Conservation (phyloP, 495 filamentous ascomycete species). For the Pseudomonodictys pantanalensis region DNA sequence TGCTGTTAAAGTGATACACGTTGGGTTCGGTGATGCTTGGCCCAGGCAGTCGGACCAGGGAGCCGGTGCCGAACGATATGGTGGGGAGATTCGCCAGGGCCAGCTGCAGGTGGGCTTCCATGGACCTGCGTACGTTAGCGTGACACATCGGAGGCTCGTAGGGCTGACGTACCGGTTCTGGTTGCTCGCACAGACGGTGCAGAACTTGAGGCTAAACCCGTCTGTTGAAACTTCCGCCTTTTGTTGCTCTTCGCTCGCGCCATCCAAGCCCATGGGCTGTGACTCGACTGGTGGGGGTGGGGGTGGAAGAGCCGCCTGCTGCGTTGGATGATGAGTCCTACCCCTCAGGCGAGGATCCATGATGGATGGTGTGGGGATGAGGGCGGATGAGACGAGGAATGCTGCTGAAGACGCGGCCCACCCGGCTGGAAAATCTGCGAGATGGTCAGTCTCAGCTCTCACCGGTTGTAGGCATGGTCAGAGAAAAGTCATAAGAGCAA, state of each 20-base stretch:
- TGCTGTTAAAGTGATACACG: constrained; percentile 94
- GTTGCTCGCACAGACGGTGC: constrained; percentile 97
- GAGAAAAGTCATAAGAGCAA: constrained; percentile 24
- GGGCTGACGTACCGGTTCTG: constrained; percentile 69
- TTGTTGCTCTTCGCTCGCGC: constrained; percentile 48
- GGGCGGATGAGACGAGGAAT: neutral
- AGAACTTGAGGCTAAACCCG: constrained; percentile 83
- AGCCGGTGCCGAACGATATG: constrained; percentile 96
- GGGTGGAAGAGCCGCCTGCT: constrained; percentile 45
- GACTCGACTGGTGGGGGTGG: constrained; percentile 51
- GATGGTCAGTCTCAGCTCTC: constrained; percentile 11
- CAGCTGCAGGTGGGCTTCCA: constrained; percentile 94
- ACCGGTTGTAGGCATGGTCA: neutral
- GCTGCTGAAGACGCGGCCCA: neutral
- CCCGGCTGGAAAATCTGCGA: constrained; percentile 16
- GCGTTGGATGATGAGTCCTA: constrained; percentile 21
- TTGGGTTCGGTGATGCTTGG: constrained; percentile 90
- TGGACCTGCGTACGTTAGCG: constrained; percentile 58
- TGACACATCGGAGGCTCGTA: neutral
- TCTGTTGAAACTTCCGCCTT: constrained; percentile 21
- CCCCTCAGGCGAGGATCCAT: constrained; percentile 59
- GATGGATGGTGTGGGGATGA: constrained; percentile 13
- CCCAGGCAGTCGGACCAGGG: constrained; percentile 88
- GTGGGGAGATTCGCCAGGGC: constrained; percentile 84
- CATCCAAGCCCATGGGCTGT: constrained; percentile 35